A percentile compares a stretch with the other conserved stretches of the same genome.
Evolutionary conservation across 192 early-diverging fungal species (phyloP).

Genomic region (Rhizophlyctis rosea): DNA sequence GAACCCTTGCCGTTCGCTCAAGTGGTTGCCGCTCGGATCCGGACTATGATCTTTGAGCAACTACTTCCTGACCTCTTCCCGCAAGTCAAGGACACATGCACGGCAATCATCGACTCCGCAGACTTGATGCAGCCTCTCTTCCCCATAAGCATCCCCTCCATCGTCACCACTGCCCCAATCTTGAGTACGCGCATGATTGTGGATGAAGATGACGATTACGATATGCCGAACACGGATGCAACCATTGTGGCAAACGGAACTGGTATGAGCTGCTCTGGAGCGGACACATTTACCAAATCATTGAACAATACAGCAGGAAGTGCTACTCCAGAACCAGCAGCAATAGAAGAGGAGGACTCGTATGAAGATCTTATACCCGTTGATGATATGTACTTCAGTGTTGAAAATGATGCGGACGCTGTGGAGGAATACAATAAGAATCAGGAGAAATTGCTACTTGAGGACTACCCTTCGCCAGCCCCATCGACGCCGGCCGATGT

Average conservation of each 20-base stretch:
- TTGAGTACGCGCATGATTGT: conserved; percentile 12
- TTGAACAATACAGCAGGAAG: not conserved
- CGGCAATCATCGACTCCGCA: conserved; percentile 27
- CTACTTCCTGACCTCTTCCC: conserved; percentile 59
- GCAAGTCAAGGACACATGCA: conserved; percentile 34
- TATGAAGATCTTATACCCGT: conserved; percentile 40
- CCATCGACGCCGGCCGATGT: not conserved
- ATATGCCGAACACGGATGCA: conserved; percentile 9
- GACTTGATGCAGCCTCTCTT: conserved; percentile 8
- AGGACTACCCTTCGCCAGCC: not conserved
- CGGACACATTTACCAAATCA: not conserved
- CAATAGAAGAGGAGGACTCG: not conserved
- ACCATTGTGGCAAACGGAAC: conserved; percentile 3
- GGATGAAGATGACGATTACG: conserved; percentile 39
- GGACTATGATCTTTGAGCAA: conserved; percentile 76
- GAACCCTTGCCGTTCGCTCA: conserved; percentile 11
- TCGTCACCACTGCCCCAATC: conserved; percentile 1
- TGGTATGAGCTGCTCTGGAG: not conserved
- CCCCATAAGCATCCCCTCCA: not conserved
- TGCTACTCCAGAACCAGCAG: conserved; percentile 3
- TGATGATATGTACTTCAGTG: conserved; percentile 63
- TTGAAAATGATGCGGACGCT: conserved; percentile 62
- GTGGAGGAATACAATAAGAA: conserved; percentile 46
- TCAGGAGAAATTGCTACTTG: conserved; percentile 3
- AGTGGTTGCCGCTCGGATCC: conserved; percentile 62